Percentiles rank a stretch among this genome's conserved stretches.
Conservation (phyloP, 2,329 filamentous ascomycete species). For the Venturia effusa region DNA sequence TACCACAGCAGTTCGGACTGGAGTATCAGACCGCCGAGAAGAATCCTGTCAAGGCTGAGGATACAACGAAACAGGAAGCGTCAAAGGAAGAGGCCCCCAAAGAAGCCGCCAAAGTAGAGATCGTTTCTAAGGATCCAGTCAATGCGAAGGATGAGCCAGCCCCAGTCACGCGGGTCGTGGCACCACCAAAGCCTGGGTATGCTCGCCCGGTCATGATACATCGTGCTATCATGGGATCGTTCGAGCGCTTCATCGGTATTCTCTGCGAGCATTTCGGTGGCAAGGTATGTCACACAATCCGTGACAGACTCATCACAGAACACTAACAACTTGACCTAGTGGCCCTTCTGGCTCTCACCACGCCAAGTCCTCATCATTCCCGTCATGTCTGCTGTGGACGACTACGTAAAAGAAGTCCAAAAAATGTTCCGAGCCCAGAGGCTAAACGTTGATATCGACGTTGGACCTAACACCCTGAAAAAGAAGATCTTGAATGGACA, state of each 20-base stretch:
- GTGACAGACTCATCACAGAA: neutral
- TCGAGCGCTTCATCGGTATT: slow-evolving; percentile 62
- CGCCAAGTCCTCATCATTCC: slow-evolving; percentile 71
- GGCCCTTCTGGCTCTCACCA: slow-evolving; percentile 84
- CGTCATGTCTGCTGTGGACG: slow-evolving; percentile 59
- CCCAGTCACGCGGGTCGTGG: slow-evolving; percentile 27
- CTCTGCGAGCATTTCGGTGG: slow-evolving; percentile 76
- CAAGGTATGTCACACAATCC: slow-evolving; percentile 31
- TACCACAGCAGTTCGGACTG: slow-evolving; percentile 74
- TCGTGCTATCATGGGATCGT: slow-evolving; percentile 65
- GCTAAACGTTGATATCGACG: slow-evolving; percentile 61
- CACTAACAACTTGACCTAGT: slow-evolving; percentile 26
- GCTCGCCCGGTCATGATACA: slow-evolving; percentile 80
- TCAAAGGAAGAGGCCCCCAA: slow-evolving; percentile 25
- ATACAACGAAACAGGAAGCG: slow-evolving; percentile 27
- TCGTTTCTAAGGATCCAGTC: slow-evolving; percentile 15
- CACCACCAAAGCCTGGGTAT: slow-evolving; percentile 54
- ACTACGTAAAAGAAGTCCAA: slow-evolving; percentile 65
- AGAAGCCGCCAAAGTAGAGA: slow-evolving; percentile 24
- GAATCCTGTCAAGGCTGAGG: slow-evolving; percentile 21
- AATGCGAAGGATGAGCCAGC: slow-evolving; percentile 17
- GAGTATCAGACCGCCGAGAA: slow-evolving; percentile 70
- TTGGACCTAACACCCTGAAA: slow-evolving; percentile 69
- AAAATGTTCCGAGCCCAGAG: slow-evolving; percentile 53
- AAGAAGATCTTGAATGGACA: slow-evolving; percentile 84